A percentile compares a stretch with the other conserved stretches of the same genome.
Evolutionary conservation across 306 rosid species (phyloP).

Genomic region (Pyrus pyrifolia): DNA sequence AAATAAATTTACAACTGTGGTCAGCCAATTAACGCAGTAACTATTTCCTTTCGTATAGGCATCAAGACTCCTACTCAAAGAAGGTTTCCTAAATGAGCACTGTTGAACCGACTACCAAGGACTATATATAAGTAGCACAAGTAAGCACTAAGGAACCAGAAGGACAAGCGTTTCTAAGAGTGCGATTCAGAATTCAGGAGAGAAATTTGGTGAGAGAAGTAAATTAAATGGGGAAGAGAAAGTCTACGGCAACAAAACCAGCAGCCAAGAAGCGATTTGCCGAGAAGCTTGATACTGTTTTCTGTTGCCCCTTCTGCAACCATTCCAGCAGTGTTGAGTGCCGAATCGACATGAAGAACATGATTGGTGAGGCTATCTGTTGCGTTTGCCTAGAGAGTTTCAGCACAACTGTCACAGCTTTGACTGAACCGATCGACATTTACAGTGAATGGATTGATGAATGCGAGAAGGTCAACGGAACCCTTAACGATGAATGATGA

Average conservation of each 20-base stretch:
- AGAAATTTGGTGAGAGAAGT: background rate
- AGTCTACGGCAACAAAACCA: background rate
- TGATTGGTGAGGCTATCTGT: background rate
- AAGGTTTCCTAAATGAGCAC: no score
- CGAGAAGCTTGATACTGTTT: background rate
- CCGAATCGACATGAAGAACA: background rate
- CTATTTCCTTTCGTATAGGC: no score
- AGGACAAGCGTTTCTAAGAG: no score
- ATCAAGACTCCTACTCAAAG: no score
- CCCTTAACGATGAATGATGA: no score
- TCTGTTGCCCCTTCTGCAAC: background rate
- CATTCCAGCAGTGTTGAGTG: background rate
- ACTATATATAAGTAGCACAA: no score
- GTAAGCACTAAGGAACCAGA: no score
- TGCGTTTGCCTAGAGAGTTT: background rate
- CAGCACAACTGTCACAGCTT: background rate
- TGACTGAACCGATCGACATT: background rate
- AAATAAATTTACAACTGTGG: no score
- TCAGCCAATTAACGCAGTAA: no score
- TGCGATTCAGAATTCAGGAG: no score
- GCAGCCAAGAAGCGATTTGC: background rate
- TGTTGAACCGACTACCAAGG: no score
- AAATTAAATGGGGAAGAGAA: background rate
- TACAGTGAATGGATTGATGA: background rate
- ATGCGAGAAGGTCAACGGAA: background rate